Base-by-base conservation (phyloP, 495 filamentous ascomycete genomes). In the Penicillium cosmopolitanum region DNA sequence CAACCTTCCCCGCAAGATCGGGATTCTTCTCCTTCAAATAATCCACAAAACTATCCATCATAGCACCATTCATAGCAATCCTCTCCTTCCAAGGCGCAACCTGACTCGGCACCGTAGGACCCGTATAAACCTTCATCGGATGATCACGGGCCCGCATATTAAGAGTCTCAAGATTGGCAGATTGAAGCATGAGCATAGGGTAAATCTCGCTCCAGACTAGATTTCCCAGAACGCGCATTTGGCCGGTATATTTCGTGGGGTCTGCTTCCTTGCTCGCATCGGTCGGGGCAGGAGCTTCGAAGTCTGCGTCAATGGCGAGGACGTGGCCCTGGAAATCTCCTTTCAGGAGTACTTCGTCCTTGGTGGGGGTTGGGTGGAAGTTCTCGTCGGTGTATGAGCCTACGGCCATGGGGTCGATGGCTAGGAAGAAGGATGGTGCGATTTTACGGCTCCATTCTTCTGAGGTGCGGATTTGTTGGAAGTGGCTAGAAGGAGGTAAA, bases 191-290 rank as follows among this genome's bases (percentile, higher is more conserved):
- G 1, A 65, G 36, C 11, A 67, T 35, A 1, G 66, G 63, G 47
- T 56, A 71, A 5, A 76, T 47, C 33, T 76, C 73, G 7, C 68
- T 57, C 70, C 68, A 76, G 46, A 76, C 50, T 1, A 74, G 63
- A 16, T 61, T 69, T 9, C 65, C 71, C 5, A 71, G 50, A 16
- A 76, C 65, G 9, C 65, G 66, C 65, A 76, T 65, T 5, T 66
- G 55, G 4, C 73, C 72, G 5, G 21, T 38, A 50, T 61, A 73
- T 3, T 65, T 40, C 12, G 36, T 4, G 12, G 36, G 15, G 10
- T 40, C 15, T 12, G 12, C 36, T 4, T 40, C 36, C 4, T 12
- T 12, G 15, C 10, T 40, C 4, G 36, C 11, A 5, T 40, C 12
- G 15, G 36, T 40, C 7, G 36, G 12, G 1, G 36, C 36, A 15